Evolutionary conservation across 2,329 filamentous ascomycete species (phyloP).

Genomic region (Akanthomyces dipterigenus): DNA sequence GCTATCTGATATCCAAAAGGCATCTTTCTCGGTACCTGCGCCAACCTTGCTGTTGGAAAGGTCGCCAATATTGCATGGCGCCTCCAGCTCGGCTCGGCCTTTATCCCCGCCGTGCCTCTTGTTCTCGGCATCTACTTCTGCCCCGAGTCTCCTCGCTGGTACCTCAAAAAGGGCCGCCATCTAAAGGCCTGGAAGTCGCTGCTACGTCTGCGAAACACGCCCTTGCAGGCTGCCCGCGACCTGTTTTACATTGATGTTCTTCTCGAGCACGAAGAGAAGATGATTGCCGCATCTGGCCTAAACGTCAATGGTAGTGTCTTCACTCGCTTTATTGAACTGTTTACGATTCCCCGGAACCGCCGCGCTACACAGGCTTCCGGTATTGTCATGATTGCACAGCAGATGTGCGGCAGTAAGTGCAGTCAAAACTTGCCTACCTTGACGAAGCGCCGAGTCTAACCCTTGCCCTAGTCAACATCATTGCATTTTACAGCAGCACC

Average conservation of each 20-base stretch:
- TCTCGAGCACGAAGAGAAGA: slow-evolving; percentile 24
- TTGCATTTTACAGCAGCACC: slow-evolving; percentile 41
- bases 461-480: slow-evolving; percentile 35
- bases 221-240: slow-evolving; percentile 55
- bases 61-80: slow-evolving; percentile 55
- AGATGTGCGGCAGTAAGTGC: slow-evolving; percentile 47
- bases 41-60: slow-evolving; percentile 58
- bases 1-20: slow-evolving; percentile 24
- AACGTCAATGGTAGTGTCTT: slow-evolving; percentile 36
- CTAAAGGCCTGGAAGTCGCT: slow-evolving; percentile 50
- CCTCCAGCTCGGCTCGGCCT: slow-evolving; percentile 56
- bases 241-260: slow-evolving; percentile 52
- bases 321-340: slow-evolving; percentile 48
- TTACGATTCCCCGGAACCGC: slow-evolving; percentile 50
- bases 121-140: slow-evolving; percentile 52
- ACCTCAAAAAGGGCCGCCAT: slow-evolving; percentile 54
- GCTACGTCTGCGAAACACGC: slow-evolving; percentile 47
- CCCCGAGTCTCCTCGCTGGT: slow-evolving; percentile 60
- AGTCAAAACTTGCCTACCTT: not conserved
- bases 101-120: slow-evolving; percentile 58
- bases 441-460: not conserved
- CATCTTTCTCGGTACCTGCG: slow-evolving; percentile 60
- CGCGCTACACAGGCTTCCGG: slow-evolving; percentile 60
- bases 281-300: slow-evolving; percentile 23
- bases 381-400: slow-evolving; percentile 61